Evolutionary conservation across 257 asterid species (phyloP).

Genomic region (Plantago elongata): DNA sequence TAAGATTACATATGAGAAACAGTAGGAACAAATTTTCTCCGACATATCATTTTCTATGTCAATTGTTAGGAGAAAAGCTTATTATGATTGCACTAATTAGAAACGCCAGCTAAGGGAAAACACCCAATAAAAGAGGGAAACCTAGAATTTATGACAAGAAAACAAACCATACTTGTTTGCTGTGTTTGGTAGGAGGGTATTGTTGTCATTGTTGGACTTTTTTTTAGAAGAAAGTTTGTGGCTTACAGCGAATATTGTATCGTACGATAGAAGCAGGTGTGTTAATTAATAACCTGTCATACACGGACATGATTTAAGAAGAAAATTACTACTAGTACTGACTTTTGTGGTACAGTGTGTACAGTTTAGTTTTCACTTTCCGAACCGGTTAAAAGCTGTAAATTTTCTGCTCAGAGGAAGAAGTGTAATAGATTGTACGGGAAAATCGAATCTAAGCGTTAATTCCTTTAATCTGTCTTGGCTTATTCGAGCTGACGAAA

Average conservation of each 20-base stretch:
- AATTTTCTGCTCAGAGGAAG: neutral
- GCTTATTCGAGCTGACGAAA: neutral
- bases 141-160: neutral
- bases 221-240: neutral
- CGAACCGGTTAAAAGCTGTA: slow-evolving; percentile 1
- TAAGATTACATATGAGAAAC: too few relatives aligned
- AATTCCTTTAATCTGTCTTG: too few relatives aligned
- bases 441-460: slow-evolving; percentile 3
- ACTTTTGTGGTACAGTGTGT: neutral
- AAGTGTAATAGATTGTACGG: neutral
- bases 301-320: slow-evolving; percentile 6
- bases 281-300: neutral
- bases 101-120: too few relatives aligned
- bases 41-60: too few relatives aligned
- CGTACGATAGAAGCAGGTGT: slow-evolving; percentile 3
- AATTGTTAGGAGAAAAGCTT: too few relatives aligned
- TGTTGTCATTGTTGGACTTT: neutral
- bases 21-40: too few relatives aligned
- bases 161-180: neutral
- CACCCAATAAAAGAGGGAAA: neutral
- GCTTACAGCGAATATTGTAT: slow-evolving; percentile 20
- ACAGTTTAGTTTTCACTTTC: too few relatives aligned
- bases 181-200: slow-evolving; percentile 9
- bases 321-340: neutral
- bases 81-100: too few relatives aligned